phyloP scores from a whole-genome alignment of 225 moss, liverwort and hornwort genomes.

The Marchantia polymorpha region DNA sequence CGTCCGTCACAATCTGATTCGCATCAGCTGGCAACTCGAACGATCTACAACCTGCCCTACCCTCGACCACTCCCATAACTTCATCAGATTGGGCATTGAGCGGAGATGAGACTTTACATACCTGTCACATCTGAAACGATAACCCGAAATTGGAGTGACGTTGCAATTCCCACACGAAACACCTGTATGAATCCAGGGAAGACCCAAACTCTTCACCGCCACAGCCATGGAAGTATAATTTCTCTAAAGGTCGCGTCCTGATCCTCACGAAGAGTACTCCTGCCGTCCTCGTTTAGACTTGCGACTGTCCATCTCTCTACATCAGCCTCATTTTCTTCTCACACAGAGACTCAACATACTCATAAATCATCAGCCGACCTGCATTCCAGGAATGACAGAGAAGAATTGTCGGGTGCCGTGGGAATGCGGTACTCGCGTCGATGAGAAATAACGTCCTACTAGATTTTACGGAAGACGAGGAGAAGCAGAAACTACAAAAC shows the following conservation, averaged over 20 bases:
- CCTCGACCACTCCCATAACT: no score
- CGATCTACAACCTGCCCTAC: neutral
- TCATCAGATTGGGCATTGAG: neutral
- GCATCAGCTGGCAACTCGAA: neutral
- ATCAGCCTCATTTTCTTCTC: neutral
- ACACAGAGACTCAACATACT: neutral
- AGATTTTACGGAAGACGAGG: neutral
- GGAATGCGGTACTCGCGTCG: no score
- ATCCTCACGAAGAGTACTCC: neutral
- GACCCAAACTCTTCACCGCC: slow-evolving; percentile 35
- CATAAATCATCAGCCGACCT: no score
- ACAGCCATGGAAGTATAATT: slow-evolving; percentile 26
- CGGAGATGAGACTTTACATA: slow-evolving; percentile 5
- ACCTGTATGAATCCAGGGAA: slow-evolving; percentile 41
- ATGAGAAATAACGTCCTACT: no score
- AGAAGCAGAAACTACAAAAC: neutral
- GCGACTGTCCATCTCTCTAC: neutral
- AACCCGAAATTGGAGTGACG: slow-evolving; percentile 37
- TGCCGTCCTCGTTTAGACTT: neutral
- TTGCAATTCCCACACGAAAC: slow-evolving; percentile 29
- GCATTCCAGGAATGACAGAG: neutral
- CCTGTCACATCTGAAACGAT: slow-evolving; percentile 45
- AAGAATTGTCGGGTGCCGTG: no score
- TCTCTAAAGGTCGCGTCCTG: neutral
- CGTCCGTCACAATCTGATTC: neutral